These are phyloP conservation scores for Suhomyces tanzawaensis DNA, from an alignment of 805 yeast species.

Conservation along the genomic window DNA sequence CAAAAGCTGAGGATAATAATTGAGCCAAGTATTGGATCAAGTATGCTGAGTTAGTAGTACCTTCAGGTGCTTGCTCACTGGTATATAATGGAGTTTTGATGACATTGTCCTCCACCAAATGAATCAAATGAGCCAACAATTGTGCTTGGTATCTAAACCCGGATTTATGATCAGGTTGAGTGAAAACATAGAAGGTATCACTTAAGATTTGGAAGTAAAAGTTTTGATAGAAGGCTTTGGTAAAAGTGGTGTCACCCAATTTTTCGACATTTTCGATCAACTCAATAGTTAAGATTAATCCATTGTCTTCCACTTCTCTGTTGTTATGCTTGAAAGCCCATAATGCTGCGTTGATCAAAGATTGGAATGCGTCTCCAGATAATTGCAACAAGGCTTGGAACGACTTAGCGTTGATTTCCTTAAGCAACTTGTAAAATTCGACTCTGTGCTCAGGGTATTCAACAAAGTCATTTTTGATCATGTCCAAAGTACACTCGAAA, in stretches of 20 bases:
- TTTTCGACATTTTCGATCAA: slow-evolving; percentile 80
- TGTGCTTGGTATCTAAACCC: slow-evolving; percentile 89
- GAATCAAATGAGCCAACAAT: slow-evolving; percentile 77
- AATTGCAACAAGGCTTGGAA: slow-evolving; percentile 84
- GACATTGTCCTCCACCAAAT: slow-evolving; percentile 72
- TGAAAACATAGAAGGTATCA: slow-evolving; percentile 88
- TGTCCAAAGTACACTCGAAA: slow-evolving; percentile 88
- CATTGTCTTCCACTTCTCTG: slow-evolving; percentile 93
- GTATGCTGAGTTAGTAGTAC: slow-evolving; percentile 77
- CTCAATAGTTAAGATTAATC: slow-evolving; percentile 80
- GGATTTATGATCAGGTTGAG: slow-evolving; percentile 97
- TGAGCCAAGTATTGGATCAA: slow-evolving; percentile 78
- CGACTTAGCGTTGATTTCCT: slow-evolving; percentile 81
- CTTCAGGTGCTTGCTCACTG: slow-evolving; percentile 78
- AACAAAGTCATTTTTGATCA: slow-evolving; percentile 93
- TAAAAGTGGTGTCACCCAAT: slow-evolving; percentile 67
- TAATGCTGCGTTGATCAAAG: slow-evolving; percentile 87
- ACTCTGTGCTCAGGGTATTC: slow-evolving; percentile 98
- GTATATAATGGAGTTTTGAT: slow-evolving; percentile 77
- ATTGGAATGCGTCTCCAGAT: slow-evolving; percentile 88
- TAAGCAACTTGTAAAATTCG: slow-evolving; percentile 86
- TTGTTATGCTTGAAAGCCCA: slow-evolving; percentile 99
- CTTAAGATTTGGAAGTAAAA: slow-evolving; percentile 86
- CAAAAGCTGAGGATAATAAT: slow-evolving; percentile 86
- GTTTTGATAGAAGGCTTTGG: slow-evolving; percentile 82